phyloP scores from a whole-genome alignment of 2,329 filamentous ascomycete genomes.

The Xylariaceae sp. region DNA sequence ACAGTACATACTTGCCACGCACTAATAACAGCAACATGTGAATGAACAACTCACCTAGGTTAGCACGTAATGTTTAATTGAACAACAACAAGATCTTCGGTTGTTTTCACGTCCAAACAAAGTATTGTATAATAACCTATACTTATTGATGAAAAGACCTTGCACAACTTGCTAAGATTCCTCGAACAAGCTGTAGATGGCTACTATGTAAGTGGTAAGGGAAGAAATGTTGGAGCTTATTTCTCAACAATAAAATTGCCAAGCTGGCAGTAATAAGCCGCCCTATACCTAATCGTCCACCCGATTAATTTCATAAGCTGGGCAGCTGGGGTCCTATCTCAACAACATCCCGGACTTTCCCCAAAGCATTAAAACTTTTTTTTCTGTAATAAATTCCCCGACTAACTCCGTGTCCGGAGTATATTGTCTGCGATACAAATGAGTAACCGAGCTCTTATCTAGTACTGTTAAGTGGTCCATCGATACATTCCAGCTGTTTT shows the following conservation, averaged over 20 bases:
- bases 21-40: too few relatives aligned
- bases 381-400: too few relatives aligned
- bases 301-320: slow-evolving; percentile 20
- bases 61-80: too few relatives aligned
- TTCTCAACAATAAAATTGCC: slow-evolving; percentile 30
- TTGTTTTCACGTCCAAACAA: background rate
- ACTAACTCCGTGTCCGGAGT: background rate
- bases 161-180: background rate
- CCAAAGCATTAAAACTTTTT: slow-evolving; percentile 18
- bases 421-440: background rate
- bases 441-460: too few relatives aligned
- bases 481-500: too few relatives aligned
- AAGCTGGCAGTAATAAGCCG: slow-evolving; percentile 12
- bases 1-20: too few relatives aligned
- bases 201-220: too few relatives aligned
- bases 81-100: too few relatives aligned
- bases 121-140: background rate
- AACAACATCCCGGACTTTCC: slow-evolving; percentile 34
- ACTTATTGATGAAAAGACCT: background rate
- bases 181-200: too few relatives aligned
- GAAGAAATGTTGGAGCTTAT: slow-evolving; percentile 18
- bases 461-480: too few relatives aligned
- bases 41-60: too few relatives aligned
- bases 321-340: too few relatives aligned
- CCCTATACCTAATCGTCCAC: slow-evolving; percentile 19